Conservation (phyloP, 139 green algal species). For the Zygnema circumcarinatum region DNA sequence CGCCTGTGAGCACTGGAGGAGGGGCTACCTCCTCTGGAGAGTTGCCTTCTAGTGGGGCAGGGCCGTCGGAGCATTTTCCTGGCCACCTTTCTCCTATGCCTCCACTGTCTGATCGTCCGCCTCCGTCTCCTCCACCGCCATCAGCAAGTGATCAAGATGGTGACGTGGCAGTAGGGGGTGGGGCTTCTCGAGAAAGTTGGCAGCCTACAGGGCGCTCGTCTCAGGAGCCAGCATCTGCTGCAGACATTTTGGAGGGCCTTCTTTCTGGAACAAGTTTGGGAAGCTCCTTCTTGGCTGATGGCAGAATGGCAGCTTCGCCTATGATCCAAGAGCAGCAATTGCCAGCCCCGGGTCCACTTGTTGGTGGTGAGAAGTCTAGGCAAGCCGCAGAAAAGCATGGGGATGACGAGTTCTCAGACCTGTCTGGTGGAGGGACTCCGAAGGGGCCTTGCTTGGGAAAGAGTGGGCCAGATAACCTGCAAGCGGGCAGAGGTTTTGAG, state of each 20-base stretch:
- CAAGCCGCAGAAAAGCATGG: not conserved
- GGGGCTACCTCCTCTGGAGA: too few species aligned
- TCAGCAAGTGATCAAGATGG: not conserved
- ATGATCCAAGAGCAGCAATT: too few species aligned
- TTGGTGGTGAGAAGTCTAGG: not conserved
- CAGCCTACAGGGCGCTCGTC: not conserved
- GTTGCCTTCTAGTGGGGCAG: too few species aligned
- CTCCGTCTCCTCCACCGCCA: not conserved
- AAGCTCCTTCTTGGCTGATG: not conserved
- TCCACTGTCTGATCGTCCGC: not conserved
- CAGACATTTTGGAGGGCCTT: not conserved
- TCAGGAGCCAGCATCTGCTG: not conserved
- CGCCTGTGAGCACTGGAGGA: too few species aligned
- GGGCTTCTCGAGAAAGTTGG: not conserved
- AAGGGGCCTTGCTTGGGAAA: not conserved
- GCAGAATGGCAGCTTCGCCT: too few species aligned
- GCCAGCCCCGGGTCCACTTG: too few species aligned
- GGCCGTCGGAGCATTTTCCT: too few species aligned
- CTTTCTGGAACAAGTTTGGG: not conserved
- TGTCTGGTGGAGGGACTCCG: not conserved
- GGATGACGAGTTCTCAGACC: not conserved
- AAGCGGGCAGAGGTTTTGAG: not conserved
- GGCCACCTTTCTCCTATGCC: not conserved
- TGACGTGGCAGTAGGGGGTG: not conserved
- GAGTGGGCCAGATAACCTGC: not conserved